These are phyloP conservation scores for Cyclotella kingstonii DNA, from an alignment of 108 stramenopile species.

Conservation along the genomic window DNA sequence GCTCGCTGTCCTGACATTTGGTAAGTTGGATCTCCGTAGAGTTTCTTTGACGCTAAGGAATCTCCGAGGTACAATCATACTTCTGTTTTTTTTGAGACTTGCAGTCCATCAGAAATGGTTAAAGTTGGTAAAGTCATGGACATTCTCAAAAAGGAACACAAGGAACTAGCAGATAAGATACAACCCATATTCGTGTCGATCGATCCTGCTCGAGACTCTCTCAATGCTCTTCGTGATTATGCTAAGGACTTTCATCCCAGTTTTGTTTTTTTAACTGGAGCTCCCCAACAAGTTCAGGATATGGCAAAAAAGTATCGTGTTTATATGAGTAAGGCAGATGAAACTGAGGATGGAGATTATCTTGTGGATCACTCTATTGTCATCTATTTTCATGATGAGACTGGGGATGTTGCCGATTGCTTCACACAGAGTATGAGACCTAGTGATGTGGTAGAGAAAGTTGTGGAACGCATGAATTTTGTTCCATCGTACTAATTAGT, in stretches of 20 bases:
- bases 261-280: constrained; percentile 89
- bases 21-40: constrained; percentile 1
- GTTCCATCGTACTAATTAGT: constrained; percentile 42
- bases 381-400: constrained; percentile 94
- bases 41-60: not conserved
- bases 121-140: constrained; percentile 96
- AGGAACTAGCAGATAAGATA: constrained; percentile 61
- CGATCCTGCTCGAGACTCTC: constrained; percentile 96
- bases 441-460: constrained; percentile 87
- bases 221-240: constrained; percentile 90
- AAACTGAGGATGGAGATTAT: constrained; percentile 97
- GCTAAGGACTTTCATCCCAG: constrained; percentile 94
- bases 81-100: not conserved
- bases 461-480: constrained; percentile 81
- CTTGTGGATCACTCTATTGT: constrained; percentile 99
- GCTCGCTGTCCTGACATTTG: constrained; percentile 99
- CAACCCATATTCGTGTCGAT: constrained; percentile 96
- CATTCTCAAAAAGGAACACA: constrained; percentile 74
- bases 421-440: constrained; percentile 97
- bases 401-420: constrained; percentile 96
- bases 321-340: constrained; percentile 92
- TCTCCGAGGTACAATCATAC: not conserved
- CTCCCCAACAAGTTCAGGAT: constrained; percentile 91
- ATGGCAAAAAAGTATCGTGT: constrained; percentile 98
- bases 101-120: constrained; percentile 94